Evolutionary conservation across 208 protist species (phyloP), one percentile per base, ranked within the genome.

Genomic region (Leishmania guyanensis): DNA sequence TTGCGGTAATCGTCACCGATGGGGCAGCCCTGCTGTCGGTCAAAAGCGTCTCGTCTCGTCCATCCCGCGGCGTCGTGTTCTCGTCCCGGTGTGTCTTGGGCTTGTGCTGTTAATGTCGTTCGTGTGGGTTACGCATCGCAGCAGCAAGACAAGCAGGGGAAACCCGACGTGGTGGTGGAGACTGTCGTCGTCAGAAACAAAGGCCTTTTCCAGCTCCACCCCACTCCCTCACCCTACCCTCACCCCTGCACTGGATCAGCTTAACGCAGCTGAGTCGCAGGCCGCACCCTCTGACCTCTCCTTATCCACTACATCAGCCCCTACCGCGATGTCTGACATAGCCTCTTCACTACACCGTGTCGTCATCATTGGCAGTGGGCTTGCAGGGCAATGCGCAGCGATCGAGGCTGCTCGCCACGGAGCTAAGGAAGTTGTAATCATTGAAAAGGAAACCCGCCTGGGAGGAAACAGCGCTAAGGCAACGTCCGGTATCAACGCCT

Each of bases 391-490:
- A 60, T 90, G 90, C 14, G 95, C 95, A 48, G 93, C 90, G 58
- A 97, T 96, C 76, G 88, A 97, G 78, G 91, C 92, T 10, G 91
- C 88, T 56, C 81, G 83, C 70, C 91, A 88, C 46, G 96, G 96
- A 14, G 97, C 91, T 3, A 87, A 77, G 64, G 78, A 87, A 46
- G 97, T 98, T n/a, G 85, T 94, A 20, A 80, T 99, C 17, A 66
- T 99, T 39, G 98, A 99, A 68, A 99, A 98, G 88, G 92, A 96
- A 78, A 5, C 46, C n/a, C 88, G 83, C 68, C 46, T 98, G 14
- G 98, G 98, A 64, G 98, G 98, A 75, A 99, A 99, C 89, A 98
- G 95, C 53, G 97, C 95, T 71, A 99, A 99, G 91, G 98, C 98
- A 12, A 98, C 95, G 12, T 99, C 96, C 20, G 98, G 98, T 83